Evolutionary conservation across 169 alveolate species (phyloP), one percentile per base, ranked within the genome.

Genomic region (Plasmodium sp.): DNA sequence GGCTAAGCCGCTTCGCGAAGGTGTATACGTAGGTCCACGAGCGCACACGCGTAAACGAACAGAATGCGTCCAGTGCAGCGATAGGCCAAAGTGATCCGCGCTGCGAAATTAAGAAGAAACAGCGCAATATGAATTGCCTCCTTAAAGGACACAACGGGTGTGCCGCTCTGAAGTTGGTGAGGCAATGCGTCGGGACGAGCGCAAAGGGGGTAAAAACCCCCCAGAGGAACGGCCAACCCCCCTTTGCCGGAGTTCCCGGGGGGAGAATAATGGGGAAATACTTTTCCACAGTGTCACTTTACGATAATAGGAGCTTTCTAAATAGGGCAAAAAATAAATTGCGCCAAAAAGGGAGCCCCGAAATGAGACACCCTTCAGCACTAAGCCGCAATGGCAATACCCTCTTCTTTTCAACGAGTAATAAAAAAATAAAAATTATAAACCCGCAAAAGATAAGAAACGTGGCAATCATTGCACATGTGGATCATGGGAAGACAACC

Each of bases 401-500:
- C 6, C 77, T 22, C 12, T 67, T 56, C 67, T 84, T 94, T 91
- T 88, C 96, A 81, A 72, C 73, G 27, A 95, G 72, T 27, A 95
- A 81, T 27, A 95, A 92, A 67, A 84, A 88, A 81, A 62, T 92
- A 79, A 73, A 82, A 62, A 95, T 96, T 39, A 56, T 74, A 33
- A 51, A 92, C 54, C 94, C 96, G 9, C 83, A 73, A 84, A 95
- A 93, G 41, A 98, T 99, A 33, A 97, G 99, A 84, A 99, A 99
- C 93, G 99, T 99, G 10, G 99, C 99, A 83, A 99, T 99, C 71
- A 98, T 99, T 56, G 99, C 99, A 51, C 99, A 99, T 95, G 99
- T 99, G 6, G 99, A 99, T 93, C 99, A 99, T 95, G 99, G 99
- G 33, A 99, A 99, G 96, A 99, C 99, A 33, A 98, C 99, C 1